These are phyloP conservation scores for Alternaria ventricosa DNA, from an alignment of 2,329 filamentous ascomycete genomes.

Conservation along the genomic window DNA sequence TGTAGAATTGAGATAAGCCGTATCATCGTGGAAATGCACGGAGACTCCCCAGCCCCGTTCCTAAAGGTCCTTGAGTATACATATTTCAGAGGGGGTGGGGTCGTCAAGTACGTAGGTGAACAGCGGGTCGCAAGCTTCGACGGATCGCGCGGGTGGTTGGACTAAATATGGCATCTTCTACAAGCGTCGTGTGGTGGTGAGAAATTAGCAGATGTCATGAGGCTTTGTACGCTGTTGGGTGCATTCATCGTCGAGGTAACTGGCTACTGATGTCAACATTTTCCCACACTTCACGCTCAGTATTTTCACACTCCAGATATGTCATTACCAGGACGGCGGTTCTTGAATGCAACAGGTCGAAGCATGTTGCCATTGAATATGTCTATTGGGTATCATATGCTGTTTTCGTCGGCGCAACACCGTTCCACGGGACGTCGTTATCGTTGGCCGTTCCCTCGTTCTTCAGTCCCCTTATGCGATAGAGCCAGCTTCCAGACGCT, in stretches of 20 bases:
- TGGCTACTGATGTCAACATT: background rate
- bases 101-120: background rate
- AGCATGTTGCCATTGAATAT: no score
- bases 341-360: no score
- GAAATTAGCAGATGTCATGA: background rate
- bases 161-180: constrained; percentile 10
- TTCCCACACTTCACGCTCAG: background rate
- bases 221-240: background rate
- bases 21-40: background rate
- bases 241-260: background rate
- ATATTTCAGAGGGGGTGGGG: background rate
- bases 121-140: background rate
- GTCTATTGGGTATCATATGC: constrained; percentile 17
- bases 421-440: background rate
- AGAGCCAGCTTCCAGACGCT: background rate
- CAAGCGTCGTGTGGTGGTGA: background rate
- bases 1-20: background rate
- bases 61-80: constrained; percentile 1
- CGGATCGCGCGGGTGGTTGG: background rate
- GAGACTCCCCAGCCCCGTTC: constrained; percentile 9
- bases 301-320: background rate
- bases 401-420: background rate
- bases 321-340: no score
- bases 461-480: background rate
- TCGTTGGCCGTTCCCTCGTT: background rate